Evolutionary conservation across 2,329 filamentous ascomycete genomes (phyloP), one percentile per base, ranked within the genome.

Genomic region (Metarhizium guizhouense): DNA sequence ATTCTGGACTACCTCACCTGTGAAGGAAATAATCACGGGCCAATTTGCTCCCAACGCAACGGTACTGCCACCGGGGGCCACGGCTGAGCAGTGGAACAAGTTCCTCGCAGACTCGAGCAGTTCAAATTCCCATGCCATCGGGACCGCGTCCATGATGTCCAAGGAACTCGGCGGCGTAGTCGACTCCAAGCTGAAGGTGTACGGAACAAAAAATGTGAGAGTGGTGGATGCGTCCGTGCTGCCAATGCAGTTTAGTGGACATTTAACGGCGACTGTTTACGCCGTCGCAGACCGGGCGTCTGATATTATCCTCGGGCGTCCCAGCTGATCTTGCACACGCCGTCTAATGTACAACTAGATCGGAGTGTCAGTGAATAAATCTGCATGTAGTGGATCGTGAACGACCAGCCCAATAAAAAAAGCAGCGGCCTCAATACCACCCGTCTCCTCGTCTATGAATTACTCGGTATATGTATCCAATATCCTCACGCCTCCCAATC

Each of bases 111-210:
- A 25, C 3, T 47, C 32, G 13, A 3, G 56, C 6, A n/a, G 11
- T 1, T 59, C 67, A 1, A 72, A 71, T 25, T 76, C 75, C 48
- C 78, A 81, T 60, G 70, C 74, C 0, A 67, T 73, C 29, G 76
- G 76, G 2, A 79, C 77, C 0, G 70, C 74, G 3, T 70, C 78
- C 3, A 81, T 81, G 77, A 73, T 80, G 69, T 70, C 75, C 2
- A 66, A 70, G 13, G 71, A 74, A 32, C 67, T 75, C 3, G 78
- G 77, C 1, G 78, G 77, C 3, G 78, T 80, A 13, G 77, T 80
- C 0, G 72, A 76, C 55, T 59, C 72, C 0, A 40, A 60, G 40
- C 68, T 82, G 3, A 74, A 72, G 56, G 78, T 82, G 2, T 76
- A 80, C 57, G 61, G 57, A 4, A 52, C 58, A 29, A 29, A 51